A percentile compares a stretch with the other conserved stretches of the same genome.
These are phyloP conservation scores for Cadophora luteo-olivacea DNA, from an alignment of 2,329 filamentous ascomycete species.

Conservation along the genomic window DNA sequence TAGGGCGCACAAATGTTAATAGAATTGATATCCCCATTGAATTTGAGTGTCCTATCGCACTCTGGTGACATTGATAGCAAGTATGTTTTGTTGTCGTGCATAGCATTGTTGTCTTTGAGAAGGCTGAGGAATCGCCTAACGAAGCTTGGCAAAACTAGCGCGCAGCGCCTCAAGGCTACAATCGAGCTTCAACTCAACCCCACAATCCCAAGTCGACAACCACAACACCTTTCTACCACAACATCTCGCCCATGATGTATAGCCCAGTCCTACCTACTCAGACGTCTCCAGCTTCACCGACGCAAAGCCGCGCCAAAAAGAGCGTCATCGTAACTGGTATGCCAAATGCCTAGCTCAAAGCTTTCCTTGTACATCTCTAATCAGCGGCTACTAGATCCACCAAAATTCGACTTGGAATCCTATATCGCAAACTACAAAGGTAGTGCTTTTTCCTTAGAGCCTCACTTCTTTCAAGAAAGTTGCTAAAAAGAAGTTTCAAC, in stretches of 20 bases:
- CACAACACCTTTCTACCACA: background rate
- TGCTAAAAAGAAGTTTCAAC: conserved; percentile 10
- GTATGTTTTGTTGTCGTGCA: background rate
- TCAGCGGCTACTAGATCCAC: conserved; percentile 49
- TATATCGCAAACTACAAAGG: conserved; percentile 91
- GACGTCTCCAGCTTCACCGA: conserved; percentile 31
- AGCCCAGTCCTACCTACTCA: conserved; percentile 32
- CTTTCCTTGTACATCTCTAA: conserved; percentile 16
- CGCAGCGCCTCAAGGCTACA: conserved; percentile 16
- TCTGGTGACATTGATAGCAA: background rate
- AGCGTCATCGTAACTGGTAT: conserved; percentile 33
- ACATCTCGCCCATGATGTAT: background rate
- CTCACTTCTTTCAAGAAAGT: background rate
- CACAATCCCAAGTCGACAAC: conserved; percentile 14
- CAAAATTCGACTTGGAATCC: conserved; percentile 89
- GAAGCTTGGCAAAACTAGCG: conserved; percentile 14
- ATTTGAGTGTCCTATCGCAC: background rate
- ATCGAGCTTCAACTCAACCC: conserved; percentile 17
- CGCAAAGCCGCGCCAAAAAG: conserved; percentile 35
- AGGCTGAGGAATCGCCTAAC: conserved; percentile 2
- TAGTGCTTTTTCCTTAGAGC: conserved; percentile 46
- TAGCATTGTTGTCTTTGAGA: background rate
- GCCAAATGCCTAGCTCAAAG: background rate
- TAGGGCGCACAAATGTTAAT: conserved; percentile 1
- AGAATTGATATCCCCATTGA: background rate